phyloP scores from a whole-genome alignment of 306 rosid genomes.

The Dalbergia cochinchinensis region DNA sequence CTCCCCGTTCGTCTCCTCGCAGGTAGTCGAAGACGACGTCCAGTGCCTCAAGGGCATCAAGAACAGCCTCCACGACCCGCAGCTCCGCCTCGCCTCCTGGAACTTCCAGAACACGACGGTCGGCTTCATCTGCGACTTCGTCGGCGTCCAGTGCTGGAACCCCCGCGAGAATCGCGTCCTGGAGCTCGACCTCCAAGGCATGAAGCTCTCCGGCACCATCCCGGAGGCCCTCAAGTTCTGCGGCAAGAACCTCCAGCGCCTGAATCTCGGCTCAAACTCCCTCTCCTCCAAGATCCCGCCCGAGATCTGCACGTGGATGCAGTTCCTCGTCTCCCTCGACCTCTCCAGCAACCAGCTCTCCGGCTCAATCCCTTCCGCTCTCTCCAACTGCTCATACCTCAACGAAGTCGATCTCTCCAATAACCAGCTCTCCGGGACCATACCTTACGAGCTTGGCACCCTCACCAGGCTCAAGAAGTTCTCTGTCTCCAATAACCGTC shows the following conservation, averaged over 20 bases:
- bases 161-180: constrained; percentile 72
- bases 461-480: constrained; percentile 68
- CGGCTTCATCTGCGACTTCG: constrained; percentile 70
- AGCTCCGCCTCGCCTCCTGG: constrained; percentile 55
- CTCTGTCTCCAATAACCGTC: constrained; percentile 70
- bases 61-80: constrained; percentile 50
- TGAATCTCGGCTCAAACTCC: constrained; percentile 73
- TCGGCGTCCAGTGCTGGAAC: constrained; percentile 84
- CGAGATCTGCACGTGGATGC: constrained; percentile 77
- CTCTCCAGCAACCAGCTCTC: constrained; percentile 63
- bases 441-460: constrained; percentile 69
- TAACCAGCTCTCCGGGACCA: constrained; percentile 66
- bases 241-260: constrained; percentile 58
- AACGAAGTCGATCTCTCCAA: constrained; percentile 61
- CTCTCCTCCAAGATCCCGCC: constrained; percentile 65
- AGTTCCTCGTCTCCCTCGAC: constrained; percentile 68
- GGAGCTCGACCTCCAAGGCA: constrained; percentile 57
- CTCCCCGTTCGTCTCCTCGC: constrained; percentile 25
- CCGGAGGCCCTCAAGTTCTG: constrained; percentile 71
- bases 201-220: constrained; percentile 66
- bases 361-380: constrained; percentile 66
- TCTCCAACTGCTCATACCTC: constrained; percentile 68
- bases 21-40: constrained; percentile 63
- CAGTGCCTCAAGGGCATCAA: constrained; percentile 69
- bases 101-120: constrained; percentile 66